Evolutionary conservation across 176 grass and related monocot species (phyloP).

Genomic region (Hordeum vulgare): DNA sequence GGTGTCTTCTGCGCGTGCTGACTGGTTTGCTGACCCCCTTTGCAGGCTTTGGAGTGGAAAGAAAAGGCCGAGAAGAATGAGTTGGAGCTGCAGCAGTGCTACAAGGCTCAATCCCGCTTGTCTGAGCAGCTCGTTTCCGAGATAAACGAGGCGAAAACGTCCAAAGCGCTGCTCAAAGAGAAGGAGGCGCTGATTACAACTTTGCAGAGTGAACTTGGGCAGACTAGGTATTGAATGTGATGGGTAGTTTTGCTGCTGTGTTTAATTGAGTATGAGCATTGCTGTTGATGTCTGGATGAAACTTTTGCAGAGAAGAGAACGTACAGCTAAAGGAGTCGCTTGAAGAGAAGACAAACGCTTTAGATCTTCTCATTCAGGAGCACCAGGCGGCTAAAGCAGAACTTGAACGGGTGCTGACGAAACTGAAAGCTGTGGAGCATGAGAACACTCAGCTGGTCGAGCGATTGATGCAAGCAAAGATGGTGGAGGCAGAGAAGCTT

Average conservation of each 20-base stretch:
- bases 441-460: constrained; percentile 78
- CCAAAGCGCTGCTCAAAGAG: constrained; percentile 62
- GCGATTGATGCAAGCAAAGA: constrained; percentile 95
- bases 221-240: constrained; percentile 61
- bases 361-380: constrained; percentile 81
- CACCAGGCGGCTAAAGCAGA: constrained; percentile 64
- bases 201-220: constrained; percentile 51
- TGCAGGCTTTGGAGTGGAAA: constrained; percentile 81
- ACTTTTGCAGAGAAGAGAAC: constrained; percentile 66
- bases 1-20: not conserved
- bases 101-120: constrained; percentile 75
- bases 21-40: constrained; percentile 5
- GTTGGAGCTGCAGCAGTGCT: constrained; percentile 81
- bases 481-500: constrained; percentile 94
- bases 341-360: constrained; percentile 65
- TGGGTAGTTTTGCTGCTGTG: constrained; percentile 6
- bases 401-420: constrained; percentile 53
- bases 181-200: constrained; percentile 53
- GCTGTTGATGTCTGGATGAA: constrained; percentile 5
- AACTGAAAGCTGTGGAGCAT: constrained; percentile 57
- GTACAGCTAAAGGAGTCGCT: constrained; percentile 57
- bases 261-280: constrained; percentile 5
- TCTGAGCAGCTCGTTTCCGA: constrained; percentile 69
- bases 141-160: constrained; percentile 60
- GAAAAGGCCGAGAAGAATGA: constrained; percentile 84